A percentile compares a stretch with the other conserved stretches of the same genome.
These are phyloP conservation scores for Triglochin maritima DNA, from an alignment of 106 monocot genomes.

Conservation along the genomic window DNA sequence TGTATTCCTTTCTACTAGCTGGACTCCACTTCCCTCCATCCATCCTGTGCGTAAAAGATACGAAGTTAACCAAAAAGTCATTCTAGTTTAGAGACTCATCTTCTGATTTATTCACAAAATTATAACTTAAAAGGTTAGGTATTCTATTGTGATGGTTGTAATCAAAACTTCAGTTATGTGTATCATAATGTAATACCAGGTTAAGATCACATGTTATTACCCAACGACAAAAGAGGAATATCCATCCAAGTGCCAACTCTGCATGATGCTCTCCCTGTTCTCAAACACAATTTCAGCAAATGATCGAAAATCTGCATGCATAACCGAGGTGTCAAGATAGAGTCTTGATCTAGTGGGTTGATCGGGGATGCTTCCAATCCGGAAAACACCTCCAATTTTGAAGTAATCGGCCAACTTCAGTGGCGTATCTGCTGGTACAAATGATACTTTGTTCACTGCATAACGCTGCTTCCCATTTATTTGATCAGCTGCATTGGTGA, in stretches of 20 bases:
- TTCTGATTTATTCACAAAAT: neutral
- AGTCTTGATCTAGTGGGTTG: neutral
- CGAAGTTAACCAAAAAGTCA: neutral
- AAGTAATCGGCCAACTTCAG: slow-evolving; percentile 8
- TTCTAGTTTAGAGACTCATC: neutral
- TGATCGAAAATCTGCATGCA: slow-evolving; percentile 10
- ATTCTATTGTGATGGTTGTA: too few relatives aligned
- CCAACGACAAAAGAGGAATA: slow-evolving; percentile 16
- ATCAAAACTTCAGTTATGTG: too few relatives aligned
- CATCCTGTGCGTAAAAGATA: slow-evolving; percentile 28
- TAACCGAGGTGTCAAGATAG: slow-evolving; percentile 16
- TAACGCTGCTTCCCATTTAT: slow-evolving; percentile 14
- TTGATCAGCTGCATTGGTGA: slow-evolving; percentile 9
- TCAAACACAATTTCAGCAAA: slow-evolving; percentile 19
- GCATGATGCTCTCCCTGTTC: slow-evolving; percentile 11
- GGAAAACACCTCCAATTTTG: slow-evolving; percentile 14
- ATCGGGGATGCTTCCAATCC: slow-evolving; percentile 14
- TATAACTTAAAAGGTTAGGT: too few relatives aligned
- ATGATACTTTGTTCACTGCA: slow-evolving; percentile 13
- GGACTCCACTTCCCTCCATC: slow-evolving; percentile 52
- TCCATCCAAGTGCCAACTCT: slow-evolving; percentile 17
- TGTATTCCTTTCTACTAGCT: slow-evolving; percentile 24
- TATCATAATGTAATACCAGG: neutral
- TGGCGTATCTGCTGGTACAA: slow-evolving; percentile 10
- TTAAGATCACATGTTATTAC: slow-evolving; percentile 1